phyloP scores from a whole-genome alignment of 2,329 filamentous ascomycete genomes.

The Anisogramma anomala region DNA sequence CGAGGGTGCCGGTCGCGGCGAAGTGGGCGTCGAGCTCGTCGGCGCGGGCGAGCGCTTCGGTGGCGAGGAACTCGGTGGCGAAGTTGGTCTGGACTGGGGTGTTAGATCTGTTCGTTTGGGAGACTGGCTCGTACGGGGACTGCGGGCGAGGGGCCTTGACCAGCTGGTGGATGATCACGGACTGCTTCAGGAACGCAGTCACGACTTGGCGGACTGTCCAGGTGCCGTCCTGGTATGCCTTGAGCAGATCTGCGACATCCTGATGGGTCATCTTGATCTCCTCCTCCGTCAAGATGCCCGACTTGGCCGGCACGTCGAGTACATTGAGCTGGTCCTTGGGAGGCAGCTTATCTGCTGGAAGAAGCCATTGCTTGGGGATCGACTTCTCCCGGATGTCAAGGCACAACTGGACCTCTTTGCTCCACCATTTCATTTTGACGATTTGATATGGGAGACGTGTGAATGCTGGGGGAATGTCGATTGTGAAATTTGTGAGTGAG shows the following conservation, averaged over 20 bases:
- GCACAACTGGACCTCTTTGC: constrained; percentile 23
- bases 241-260: constrained; percentile 22
- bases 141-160: constrained; percentile 4
- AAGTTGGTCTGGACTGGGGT: constrained; percentile 13
- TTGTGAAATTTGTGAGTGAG: no score
- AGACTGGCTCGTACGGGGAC: neutral
- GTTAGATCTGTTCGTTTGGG: neutral
- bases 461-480: no score
- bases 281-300: constrained; percentile 22
- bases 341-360: constrained; percentile 21
- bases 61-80: constrained; percentile 25
- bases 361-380: constrained; percentile 24
- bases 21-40: constrained; percentile 30
- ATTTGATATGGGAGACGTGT: neutral
- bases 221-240: constrained; percentile 14
- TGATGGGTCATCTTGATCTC: constrained; percentile 29
- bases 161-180: constrained; percentile 36
- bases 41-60: constrained; percentile 28
- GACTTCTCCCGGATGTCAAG: constrained; percentile 24
- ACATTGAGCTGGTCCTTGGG: constrained; percentile 19
- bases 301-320: constrained; percentile 17
- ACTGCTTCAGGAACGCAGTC: constrained; percentile 37
- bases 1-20: constrained; percentile 24
- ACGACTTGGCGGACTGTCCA: constrained; percentile 27
- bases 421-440: constrained; percentile 18